Conservation (phyloP, 495 filamentous ascomycete genomes). For the Viridothelium virens region DNA sequence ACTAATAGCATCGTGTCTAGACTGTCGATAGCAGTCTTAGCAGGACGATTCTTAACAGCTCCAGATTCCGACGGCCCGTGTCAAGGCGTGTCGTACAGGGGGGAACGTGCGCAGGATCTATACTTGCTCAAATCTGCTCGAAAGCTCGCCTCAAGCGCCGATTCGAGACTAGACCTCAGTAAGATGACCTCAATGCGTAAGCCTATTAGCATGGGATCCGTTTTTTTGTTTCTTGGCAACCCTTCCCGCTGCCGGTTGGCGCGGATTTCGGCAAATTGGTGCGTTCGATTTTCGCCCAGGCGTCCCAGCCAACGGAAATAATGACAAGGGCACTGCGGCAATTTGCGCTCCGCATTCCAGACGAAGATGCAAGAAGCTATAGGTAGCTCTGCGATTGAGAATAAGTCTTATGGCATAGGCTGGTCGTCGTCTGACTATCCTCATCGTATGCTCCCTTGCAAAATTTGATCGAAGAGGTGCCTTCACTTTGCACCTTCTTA, state of each 20-base stretch:
- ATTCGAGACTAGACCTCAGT: not conserved
- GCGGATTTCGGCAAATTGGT: not conserved
- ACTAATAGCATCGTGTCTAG: not conserved
- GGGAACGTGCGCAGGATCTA: not conserved
- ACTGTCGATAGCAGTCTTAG: not conserved
- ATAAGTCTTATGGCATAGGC: not conserved
- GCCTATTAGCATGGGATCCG: not conserved
- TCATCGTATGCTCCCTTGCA: not conserved
- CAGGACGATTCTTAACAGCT: not conserved
- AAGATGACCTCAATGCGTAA: not conserved
- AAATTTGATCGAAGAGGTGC: not conserved
- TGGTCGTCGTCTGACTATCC: slow-evolving; percentile 2
- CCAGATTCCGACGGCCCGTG: not conserved
- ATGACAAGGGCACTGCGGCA: not conserved
- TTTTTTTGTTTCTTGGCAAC: not conserved
- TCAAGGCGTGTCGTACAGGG: not conserved
- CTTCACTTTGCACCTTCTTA: slow-evolving; percentile 7
- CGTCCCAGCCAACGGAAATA: not conserved
- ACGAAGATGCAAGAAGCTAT: not conserved
- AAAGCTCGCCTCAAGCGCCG: not conserved
- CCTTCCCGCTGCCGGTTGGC: not conserved
- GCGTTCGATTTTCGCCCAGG: not conserved
- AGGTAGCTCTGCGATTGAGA: not conserved
- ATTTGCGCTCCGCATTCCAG: not conserved
- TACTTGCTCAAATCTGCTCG: not conserved